Percentiles rank a stretch among this genome's conserved stretches.
Evolutionary conservation across 805 yeast species (phyloP).

Genomic region (Metschnikowia peoriensis): DNA sequence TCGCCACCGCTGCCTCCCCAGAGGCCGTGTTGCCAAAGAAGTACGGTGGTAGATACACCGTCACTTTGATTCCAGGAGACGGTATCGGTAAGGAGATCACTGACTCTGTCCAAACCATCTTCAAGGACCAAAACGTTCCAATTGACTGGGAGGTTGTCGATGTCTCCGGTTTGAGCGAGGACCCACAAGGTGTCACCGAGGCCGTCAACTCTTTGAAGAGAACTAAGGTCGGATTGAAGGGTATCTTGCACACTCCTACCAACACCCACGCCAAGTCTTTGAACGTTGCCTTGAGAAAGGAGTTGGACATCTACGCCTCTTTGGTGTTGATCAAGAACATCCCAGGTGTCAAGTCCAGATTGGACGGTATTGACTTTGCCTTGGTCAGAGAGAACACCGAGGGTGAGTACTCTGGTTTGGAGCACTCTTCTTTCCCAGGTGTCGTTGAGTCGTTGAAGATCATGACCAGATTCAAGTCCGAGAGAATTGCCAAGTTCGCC

Average conservation of each 20-base stretch:
- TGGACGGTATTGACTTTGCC: conserved; percentile 86
- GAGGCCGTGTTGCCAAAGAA: conserved; percentile 76
- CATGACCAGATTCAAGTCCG: conserved; percentile 91
- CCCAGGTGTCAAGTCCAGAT: conserved; percentile 90
- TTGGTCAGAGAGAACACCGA: conserved; percentile 98
- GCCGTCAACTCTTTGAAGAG: conserved; percentile 91
- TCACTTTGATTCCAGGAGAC: conserved; percentile 95
- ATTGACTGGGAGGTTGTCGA: conserved; percentile 80
- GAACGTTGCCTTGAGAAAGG: conserved; percentile 96
- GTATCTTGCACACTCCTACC: conserved; percentile 89
- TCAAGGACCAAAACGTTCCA: conserved; percentile 84
- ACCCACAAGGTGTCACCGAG: conserved; percentile 60
- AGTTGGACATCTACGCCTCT: conserved; percentile 92
- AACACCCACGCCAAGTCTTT: conserved; percentile 76
- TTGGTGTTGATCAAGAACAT: conserved; percentile 90
- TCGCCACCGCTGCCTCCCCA: conserved; percentile 60
- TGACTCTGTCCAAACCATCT: conserved; percentile 87
- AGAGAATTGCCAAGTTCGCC: conserved; percentile 96
- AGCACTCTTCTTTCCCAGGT: conserved; percentile 96
- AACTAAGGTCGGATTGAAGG: conserved; percentile 96
- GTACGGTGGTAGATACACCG: conserved; percentile 93
- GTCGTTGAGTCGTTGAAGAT: conserved; percentile 96
- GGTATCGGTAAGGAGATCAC: conserved; percentile 97
- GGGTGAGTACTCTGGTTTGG: conserved; percentile 98
- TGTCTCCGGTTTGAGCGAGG: conserved; percentile 39